Base-by-base conservation (phyloP, 169 alveolate species). In the Plasmodium fragile region DNA sequence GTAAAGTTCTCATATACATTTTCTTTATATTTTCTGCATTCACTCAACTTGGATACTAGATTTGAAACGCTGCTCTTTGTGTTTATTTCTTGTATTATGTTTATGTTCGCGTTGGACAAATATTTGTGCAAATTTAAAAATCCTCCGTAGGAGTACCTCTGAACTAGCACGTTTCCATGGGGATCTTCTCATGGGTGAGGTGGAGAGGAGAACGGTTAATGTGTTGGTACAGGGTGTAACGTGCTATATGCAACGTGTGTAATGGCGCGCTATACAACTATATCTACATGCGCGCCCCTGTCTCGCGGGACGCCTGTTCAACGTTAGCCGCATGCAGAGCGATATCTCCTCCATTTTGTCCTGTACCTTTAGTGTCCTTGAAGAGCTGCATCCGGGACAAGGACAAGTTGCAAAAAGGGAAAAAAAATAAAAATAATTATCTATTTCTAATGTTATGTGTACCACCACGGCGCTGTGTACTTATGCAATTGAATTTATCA, bases 81-180 rank as follows among this genome's bases (percentile, higher is more conserved):
- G 79, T 70, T 55, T 55, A 89, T 78, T 78, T 89, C 89, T 77
- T 89, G 55, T 59, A 79, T 65, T 6, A 89, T 41, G 72, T 45
- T 77, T 16, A 77, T 28, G 16, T n/a, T 77, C n/a, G 53, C 69
- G 43, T 89, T 78, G 45, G 75, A 69, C 28, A 89, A 59, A n/a
- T 11, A 13, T 22, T 89, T 78, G 36, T 89, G 94, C 41, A 89
- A 28, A 45, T 89, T 39, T 70, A 89, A 32, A 39, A 89, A 72
- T 3, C 94, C 90, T 39, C 89, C 90, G 55, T 89, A 89, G 34
- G 94, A 53, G n/a, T 78, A 78, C 71, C 81, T 89, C 30, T 78
- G 94, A 59, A 89, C 73, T 1, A 45, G n/a, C 82, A 78, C 41
- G 55, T 79, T 89, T 18, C 82, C 82, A 41, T 36, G 36, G 34